These are phyloP conservation scores for Sugiyamaella valdiviana DNA, from an alignment of 805 yeast genomes.

Conservation along the genomic window DNA sequence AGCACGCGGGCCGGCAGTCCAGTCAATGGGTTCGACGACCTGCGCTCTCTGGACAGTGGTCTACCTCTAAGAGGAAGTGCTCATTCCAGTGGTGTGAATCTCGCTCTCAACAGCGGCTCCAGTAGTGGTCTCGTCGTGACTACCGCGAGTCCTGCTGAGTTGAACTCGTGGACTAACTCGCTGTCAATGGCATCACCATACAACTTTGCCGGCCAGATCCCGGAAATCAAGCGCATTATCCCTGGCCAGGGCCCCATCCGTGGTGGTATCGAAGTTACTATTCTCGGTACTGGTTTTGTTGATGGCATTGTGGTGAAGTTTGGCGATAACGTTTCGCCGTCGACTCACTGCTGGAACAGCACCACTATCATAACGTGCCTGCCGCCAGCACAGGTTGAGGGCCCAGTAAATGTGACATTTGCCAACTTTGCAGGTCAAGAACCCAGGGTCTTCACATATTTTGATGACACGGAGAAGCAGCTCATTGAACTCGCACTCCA, in stretches of 20 bases:
- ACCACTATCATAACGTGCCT: constrained; percentile 87
- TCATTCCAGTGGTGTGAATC: background rate
- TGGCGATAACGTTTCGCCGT: constrained; percentile 49
- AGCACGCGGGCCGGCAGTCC: constrained; percentile 14
- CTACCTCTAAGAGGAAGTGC: background rate
- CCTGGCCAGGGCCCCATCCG: constrained; percentile 93
- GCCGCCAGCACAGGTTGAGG: constrained; percentile 86
- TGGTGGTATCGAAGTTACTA: constrained; percentile 93
- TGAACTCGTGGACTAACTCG: constrained; percentile 1
- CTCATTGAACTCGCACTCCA: constrained; percentile 91
- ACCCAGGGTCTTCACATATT: constrained; percentile 64
- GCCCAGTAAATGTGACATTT: constrained; percentile 88
- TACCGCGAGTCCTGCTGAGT: constrained; percentile 1
- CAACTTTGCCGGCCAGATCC: constrained; percentile 29
- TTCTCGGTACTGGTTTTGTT: constrained; percentile 80
- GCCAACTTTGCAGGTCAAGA: constrained; percentile 41
- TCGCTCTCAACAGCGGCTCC: background rate
- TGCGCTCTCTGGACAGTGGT: background rate
- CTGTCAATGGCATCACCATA: background rate
- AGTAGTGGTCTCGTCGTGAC: background rate
- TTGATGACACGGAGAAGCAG: constrained; percentile 93
- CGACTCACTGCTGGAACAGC: constrained; percentile 95
- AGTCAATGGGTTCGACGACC: constrained; percentile 1
- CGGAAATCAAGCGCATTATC: constrained; percentile 74
- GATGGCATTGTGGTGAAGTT: constrained; percentile 80